phyloP scores from a whole-genome alignment of 1,284 basidiomycete genomes.

The Tylopilus sp. region DNA sequence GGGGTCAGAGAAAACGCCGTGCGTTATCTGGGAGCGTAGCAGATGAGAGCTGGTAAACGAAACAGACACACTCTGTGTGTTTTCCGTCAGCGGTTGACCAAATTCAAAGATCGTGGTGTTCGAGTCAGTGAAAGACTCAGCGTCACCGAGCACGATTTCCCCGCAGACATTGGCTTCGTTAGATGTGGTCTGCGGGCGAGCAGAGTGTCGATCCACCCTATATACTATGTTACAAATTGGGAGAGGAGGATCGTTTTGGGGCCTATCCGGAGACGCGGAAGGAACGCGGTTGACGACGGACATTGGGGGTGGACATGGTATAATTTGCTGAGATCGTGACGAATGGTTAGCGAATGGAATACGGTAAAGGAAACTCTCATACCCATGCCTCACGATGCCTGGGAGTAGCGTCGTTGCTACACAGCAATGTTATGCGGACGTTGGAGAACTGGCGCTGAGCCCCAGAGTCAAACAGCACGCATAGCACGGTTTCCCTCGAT shows the following conservation, averaged over 20 bases:
- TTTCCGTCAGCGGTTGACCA: no score
- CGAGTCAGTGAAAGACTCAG: neutral
- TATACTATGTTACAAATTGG: slow-evolving; percentile 9
- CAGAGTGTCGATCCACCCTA: neutral
- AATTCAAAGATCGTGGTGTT: slow-evolving; percentile 6
- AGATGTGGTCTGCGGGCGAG: neutral
- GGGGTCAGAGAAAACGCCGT: no score
- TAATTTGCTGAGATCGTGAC: neutral
- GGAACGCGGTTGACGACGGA: neutral
- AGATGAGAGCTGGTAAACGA: no score
- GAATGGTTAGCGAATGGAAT: neutral
- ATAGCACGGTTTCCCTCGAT: slow-evolving; percentile 1
- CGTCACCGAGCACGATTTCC: slow-evolving; percentile 1
- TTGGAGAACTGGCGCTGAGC: slow-evolving; percentile 14
- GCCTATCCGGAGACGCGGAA: neutral
- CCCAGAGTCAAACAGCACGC: slow-evolving; percentile 4
- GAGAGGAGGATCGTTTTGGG: slow-evolving; percentile 3
- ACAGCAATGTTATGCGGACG: slow-evolving; percentile 6
- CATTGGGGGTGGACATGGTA: neutral
- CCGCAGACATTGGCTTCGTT: no score
- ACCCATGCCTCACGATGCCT: neutral
- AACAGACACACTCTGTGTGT: no score
- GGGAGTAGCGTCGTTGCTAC: neutral
- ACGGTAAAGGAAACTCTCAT: neutral
- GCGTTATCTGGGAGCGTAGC: no score